Conservation (phyloP, 2,329 filamentous ascomycete genomes). For the Ophiosphaerella korrae region DNA sequence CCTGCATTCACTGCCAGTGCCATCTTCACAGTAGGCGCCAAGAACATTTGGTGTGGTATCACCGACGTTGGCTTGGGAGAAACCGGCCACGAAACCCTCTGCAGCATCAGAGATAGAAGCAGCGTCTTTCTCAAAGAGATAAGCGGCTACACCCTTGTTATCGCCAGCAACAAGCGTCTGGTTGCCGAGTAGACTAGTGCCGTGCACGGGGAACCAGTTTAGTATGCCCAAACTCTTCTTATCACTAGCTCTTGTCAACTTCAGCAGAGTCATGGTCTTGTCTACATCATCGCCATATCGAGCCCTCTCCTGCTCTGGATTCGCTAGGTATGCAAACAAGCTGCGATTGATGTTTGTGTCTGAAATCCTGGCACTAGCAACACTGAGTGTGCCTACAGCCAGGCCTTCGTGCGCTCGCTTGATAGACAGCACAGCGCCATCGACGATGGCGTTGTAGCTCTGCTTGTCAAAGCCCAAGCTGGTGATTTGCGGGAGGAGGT, state of each 20-base stretch:
- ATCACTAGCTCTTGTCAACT: conserved; percentile 75
- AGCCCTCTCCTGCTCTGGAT: conserved; percentile 75
- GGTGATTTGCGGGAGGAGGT: conserved; percentile 88
- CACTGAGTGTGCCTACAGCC: conserved; percentile 70
- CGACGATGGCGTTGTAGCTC: conserved; percentile 86
- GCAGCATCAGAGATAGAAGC: conserved; percentile 57
- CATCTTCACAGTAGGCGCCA: conserved; percentile 89
- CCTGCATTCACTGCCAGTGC: conserved; percentile 68
- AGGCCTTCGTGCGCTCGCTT: conserved; percentile 77
- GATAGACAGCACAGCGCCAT: conserved; percentile 82
- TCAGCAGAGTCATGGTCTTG: conserved; percentile 79
- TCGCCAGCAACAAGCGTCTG: conserved; percentile 92
- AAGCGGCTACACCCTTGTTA: conserved; percentile 93
- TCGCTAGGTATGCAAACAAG: conserved; percentile 84
- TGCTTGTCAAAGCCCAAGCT: conserved; percentile 84
- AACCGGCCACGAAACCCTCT: conserved; percentile 81
- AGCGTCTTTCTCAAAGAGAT: conserved; percentile 77
- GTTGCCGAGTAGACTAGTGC: conserved; percentile 88
- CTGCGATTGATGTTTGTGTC: conserved; percentile 90
- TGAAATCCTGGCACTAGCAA: conserved; percentile 70
- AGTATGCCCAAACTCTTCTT: conserved; percentile 78
- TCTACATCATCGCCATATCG: conserved; percentile 71
- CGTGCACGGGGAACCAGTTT: conserved; percentile 92
- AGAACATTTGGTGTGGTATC: conserved; percentile 89
- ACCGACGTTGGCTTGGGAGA: conserved; percentile 88